Evolutionary conservation across 306 rosid genomes (phyloP).

Genomic region (Gastrolobium bilobum): DNA sequence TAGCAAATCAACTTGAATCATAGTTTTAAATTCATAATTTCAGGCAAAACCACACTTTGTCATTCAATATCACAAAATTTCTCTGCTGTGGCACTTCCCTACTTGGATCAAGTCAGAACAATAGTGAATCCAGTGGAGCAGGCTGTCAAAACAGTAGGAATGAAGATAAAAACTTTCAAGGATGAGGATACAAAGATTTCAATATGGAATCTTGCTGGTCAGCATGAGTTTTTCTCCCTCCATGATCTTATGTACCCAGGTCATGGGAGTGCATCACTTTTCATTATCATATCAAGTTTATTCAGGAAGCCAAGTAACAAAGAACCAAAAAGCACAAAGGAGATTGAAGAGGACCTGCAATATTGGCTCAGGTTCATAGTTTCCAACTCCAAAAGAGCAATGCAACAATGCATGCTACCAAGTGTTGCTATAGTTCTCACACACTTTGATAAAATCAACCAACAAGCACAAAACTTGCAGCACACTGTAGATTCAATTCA

Average conservation of each 20-base stretch:
- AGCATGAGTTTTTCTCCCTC: constrained; percentile 87
- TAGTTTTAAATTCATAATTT: constrained; percentile 44
- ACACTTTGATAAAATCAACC: constrained; percentile 83
- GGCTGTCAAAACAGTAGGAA: constrained; percentile 76
- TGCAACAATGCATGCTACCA: constrained; percentile 88
- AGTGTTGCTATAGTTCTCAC: constrained; percentile 89
- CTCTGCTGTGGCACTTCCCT: constrained; percentile 71
- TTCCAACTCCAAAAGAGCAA: constrained; percentile 85
- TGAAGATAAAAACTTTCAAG: constrained; percentile 84
- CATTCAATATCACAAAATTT: constrained; percentile 82
- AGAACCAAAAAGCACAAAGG: constrained; percentile 74
- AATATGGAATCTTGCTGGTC: constrained; percentile 95
- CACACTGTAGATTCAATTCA: constrained; percentile 72
- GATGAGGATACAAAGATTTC: constrained; percentile 86
- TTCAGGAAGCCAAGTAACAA: constrained; percentile 78
- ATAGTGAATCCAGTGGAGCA: constrained; percentile 90
- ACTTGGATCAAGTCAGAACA: constrained; percentile 85
- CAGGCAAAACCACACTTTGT: constrained; percentile 90
- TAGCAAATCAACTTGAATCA: constrained; percentile 3
- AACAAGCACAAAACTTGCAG: constrained; percentile 74
- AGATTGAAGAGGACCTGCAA: constrained; percentile 94
- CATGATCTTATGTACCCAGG: constrained; percentile 99
- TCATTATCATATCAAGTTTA: constrained; percentile 77
- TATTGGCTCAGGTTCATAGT: constrained; percentile 97
- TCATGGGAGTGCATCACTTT: constrained; percentile 88